Conservation (phyloP, 306 rosid genomes). For the Leucaena leucocephala region DNA sequence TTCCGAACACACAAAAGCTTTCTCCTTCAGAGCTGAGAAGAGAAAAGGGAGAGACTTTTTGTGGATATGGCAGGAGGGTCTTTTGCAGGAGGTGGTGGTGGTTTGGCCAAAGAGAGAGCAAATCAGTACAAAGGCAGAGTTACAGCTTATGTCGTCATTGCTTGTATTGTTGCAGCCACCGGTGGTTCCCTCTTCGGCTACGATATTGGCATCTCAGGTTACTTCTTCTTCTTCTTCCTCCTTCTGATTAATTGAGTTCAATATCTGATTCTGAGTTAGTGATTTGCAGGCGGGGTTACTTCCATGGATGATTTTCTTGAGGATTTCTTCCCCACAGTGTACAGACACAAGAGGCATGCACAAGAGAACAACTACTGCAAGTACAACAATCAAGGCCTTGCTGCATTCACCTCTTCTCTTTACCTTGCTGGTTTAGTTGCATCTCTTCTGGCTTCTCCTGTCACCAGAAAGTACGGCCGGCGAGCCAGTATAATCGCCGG, state of each 20-base stretch:
- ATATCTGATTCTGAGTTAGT: no score
- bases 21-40: not conserved
- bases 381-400: conserved; percentile 78
- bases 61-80: conserved; percentile 73
- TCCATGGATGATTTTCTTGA: conserved; percentile 85
- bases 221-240: not conserved
- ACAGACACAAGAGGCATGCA: conserved; percentile 59
- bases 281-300: conserved; percentile 79
- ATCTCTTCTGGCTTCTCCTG: conserved; percentile 73
- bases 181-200: conserved; percentile 87
- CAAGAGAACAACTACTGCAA: conserved; percentile 93
- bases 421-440: conserved; percentile 90
- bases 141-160: conserved; percentile 52
- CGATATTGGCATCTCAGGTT: conserved; percentile 90
- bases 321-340: conserved; percentile 73
- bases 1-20: not conserved
- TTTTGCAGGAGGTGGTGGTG: conserved; percentile 45
- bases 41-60: not conserved
- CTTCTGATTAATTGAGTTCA: not conserved
- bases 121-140: conserved; percentile 63
- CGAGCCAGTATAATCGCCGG: conserved; percentile 64
- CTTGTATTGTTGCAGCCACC: conserved; percentile 78
- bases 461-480: conserved; percentile 80
- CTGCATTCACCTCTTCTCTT: conserved; percentile 89
- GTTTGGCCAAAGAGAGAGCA: conserved; percentile 65